Base-by-base conservation (phyloP, 345 rosid genomes). In the Aethionema arabicum region DNA sequence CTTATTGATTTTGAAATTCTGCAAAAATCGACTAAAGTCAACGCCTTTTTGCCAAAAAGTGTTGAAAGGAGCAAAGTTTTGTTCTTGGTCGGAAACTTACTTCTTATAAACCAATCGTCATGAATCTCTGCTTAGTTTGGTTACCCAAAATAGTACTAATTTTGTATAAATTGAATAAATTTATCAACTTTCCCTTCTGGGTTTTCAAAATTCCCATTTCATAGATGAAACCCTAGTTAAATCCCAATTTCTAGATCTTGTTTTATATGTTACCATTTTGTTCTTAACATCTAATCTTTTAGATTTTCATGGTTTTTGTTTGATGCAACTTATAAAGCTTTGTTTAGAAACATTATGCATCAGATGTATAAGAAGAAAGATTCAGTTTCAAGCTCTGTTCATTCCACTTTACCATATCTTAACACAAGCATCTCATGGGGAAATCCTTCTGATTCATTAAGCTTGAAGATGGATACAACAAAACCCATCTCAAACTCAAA, bases 381-480 rank as follows among this genome's bases (percentile, higher is more conserved):
- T 52, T 75, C 72, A 29, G 70, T 50, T 47, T 30, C 65, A 48
- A 51, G 58, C 56, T 56, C 69, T 48, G 29, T 50, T 32, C 27
- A 41, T 40, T 72, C 77, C 10, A 70, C 59, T 12, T 73, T 71
- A 35, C 70, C 73, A 2, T 68, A 74, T 47, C 63, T 76, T 31
- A 76, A 67, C 31, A 67, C 77, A 41, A 68, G 78, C 75, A 66
- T 74, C 50, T 78, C 80, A 4, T 70, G 83, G 73, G 78, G 77
- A 5, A 13, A 21, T 21, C 27, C 27, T 1, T 64, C 83, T 12
- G 83, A 77, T 56, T 64, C 72, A 55, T 65, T 70, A 42, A 72
- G 83, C 82, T 69, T 83, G 78, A 80, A 79, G 40, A 66, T 68
- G 61, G 87, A 83, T 61, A 71, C 66, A 62, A 74, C 65, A 15